These are phyloP conservation scores for Phtheirospermum japonicum DNA, from an alignment of 257 asterid species.

Conservation along the genomic window DNA sequence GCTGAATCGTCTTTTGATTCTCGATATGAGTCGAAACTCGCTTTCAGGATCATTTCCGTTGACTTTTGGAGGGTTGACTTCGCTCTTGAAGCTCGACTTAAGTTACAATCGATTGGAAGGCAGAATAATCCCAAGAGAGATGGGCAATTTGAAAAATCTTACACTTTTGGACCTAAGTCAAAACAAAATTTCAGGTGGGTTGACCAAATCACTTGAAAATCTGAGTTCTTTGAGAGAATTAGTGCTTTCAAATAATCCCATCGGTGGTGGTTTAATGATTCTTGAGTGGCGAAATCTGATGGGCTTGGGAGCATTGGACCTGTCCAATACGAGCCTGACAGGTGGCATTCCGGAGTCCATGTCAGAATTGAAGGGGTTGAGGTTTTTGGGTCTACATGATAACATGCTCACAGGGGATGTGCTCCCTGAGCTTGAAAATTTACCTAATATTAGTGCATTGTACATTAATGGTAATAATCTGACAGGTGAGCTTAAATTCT, in stretches of 20 bases:
- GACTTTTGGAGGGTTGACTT: slow-evolving; percentile 47
- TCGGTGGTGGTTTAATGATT: slow-evolving; percentile 52
- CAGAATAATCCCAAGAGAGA: slow-evolving; percentile 43
- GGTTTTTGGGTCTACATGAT: slow-evolving; percentile 74
- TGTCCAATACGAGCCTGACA: slow-evolving; percentile 67
- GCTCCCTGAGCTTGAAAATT: slow-evolving; percentile 43
- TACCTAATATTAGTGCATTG: slow-evolving; percentile 63
- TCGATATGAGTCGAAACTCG: slow-evolving; percentile 69
- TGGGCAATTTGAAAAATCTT: slow-evolving; percentile 47
- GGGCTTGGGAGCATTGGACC: slow-evolving; percentile 50
- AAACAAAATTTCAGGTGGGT: slow-evolving; percentile 63
- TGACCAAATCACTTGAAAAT: slow-evolving; percentile 54
- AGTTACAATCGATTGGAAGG: slow-evolving; percentile 58
- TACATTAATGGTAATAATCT: slow-evolving; percentile 81
- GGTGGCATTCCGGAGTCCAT: slow-evolving; percentile 77
- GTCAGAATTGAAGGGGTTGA: slow-evolving; percentile 44
- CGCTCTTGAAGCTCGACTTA: slow-evolving; percentile 75
- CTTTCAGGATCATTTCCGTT: slow-evolving; percentile 59
- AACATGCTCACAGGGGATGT: slow-evolving; percentile 65
- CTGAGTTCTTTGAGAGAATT: slow-evolving; percentile 63
- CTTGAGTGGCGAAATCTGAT: slow-evolving; percentile 52
- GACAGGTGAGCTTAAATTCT: slow-evolving; percentile 73
- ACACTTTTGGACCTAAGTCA: slow-evolving; percentile 75
- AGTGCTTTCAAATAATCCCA: slow-evolving; percentile 73
- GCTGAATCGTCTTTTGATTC: slow-evolving; percentile 55